These are phyloP conservation scores for Coelastrella sp. DNA, from an alignment of 139 green algal species.

Conservation along the genomic window DNA sequence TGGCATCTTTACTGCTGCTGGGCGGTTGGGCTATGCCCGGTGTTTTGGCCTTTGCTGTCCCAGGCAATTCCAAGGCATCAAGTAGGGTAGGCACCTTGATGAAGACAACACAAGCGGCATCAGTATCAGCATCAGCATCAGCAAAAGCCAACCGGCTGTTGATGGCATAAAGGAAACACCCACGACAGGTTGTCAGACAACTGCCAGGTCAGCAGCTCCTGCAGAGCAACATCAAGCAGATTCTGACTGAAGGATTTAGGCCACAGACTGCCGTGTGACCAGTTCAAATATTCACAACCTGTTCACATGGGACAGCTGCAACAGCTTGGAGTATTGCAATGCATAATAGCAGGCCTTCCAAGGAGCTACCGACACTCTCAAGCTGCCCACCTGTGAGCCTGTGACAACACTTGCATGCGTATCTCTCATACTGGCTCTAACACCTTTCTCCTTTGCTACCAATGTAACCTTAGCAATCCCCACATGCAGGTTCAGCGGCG, in stretches of 20 bases:
- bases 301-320: too few relatives aligned
- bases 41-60: not conserved
- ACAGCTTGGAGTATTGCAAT: not conserved
- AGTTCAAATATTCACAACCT: too few relatives aligned
- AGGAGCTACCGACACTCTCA: not conserved
- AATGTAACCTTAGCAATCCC: constrained; percentile 30
- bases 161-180: too few relatives aligned
- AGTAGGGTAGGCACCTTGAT: not conserved
- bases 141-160: too few relatives aligned
- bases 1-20: not conserved
- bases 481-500: constrained; percentile 16
- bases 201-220: too few relatives aligned
- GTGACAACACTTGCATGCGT: not conserved
- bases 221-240: too few relatives aligned
- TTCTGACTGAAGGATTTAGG: too few relatives aligned
- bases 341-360: not conserved
- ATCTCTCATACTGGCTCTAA: constrained; percentile 32
- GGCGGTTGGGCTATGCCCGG: not conserved
- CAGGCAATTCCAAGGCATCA: not conserved
- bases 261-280: too few relatives aligned
- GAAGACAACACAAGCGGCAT: not conserved
- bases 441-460: constrained; percentile 38
- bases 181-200: too few relatives aligned
- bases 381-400: constrained; percentile 13
- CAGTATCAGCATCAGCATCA: not conserved